Conservation (phyloP, 768 basidiomycete genomes). For the Baorangia bicolor region DNA sequence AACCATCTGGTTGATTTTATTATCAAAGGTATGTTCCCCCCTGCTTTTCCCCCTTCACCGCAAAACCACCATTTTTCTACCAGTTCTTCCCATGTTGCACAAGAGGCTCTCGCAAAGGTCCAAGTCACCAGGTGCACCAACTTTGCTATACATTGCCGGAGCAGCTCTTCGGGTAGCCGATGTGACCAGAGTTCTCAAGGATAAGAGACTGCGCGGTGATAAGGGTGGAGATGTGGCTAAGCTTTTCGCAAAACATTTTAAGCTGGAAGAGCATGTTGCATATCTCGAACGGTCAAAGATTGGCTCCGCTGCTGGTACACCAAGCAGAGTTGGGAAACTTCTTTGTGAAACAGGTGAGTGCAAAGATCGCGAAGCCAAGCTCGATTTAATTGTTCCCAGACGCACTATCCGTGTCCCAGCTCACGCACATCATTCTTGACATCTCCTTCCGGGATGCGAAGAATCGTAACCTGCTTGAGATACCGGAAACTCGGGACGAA, state of each 20-base stretch:
- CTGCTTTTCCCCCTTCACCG: neutral
- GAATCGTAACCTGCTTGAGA: conserved; percentile 71
- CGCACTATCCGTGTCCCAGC: conserved; percentile 65
- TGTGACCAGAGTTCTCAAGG: conserved; percentile 70
- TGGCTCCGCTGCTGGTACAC: conserved; percentile 88
- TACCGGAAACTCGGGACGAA: conserved; percentile 82
- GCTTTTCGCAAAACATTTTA: conserved; percentile 94
- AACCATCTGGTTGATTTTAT: conserved; percentile 77
- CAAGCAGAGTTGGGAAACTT: conserved; percentile 86
- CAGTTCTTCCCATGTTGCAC: conserved; percentile 67
- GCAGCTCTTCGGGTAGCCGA: conserved; percentile 95
- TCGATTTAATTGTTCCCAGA: conserved; percentile 43
- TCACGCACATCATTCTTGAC: conserved; percentile 85
- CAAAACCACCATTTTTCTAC: neutral
- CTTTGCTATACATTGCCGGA: conserved; percentile 77
- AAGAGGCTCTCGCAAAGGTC: conserved; percentile 73
- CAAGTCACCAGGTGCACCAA: conserved; percentile 80
- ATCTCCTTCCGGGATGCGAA: conserved; percentile 72
- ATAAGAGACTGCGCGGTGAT: conserved; percentile 67
- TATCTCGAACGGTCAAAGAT: conserved; percentile 86
- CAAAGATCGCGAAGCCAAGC: neutral
- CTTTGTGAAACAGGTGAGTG: conserved; percentile 64
- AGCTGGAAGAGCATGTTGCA: conserved; percentile 80
- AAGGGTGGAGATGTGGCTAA: conserved; percentile 93
- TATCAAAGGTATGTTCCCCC: conserved; percentile 53